Base-by-base conservation (phyloP, 2,329 filamentous ascomycete genomes). In the Scopulariopsis brevicaulis region DNA sequence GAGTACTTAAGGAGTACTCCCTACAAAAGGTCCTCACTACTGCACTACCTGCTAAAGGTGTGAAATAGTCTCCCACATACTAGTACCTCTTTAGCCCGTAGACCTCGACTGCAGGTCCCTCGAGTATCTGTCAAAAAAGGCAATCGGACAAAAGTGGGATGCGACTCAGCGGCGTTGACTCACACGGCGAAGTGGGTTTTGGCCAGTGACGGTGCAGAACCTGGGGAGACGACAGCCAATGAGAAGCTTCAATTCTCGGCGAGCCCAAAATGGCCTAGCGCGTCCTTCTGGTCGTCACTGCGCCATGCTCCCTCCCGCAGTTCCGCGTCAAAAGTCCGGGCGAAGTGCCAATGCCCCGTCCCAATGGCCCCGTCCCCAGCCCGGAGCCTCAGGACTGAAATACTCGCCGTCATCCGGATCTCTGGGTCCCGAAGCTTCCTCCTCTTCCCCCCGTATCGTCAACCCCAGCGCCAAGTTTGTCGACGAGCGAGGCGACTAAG, bases 311-410 rank as follows among this genome's bases (percentile, higher is more conserved):
- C 60, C 58, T 59, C 51, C 43, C 40, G 15, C 15, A 15, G 40
- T 22, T 50, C 5, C 46, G 46, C 12, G 4, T 14, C 37, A 14
- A 40, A 40, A 14, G 37, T 32, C 28, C 28, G 18, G 37, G 37
- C 4, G 12, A 5, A 40, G 12, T 40, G 37, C 4, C 37, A 40
- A 18, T 18, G 37, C 37, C 37, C 37, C 12, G 37, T 6, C 37
- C 34, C 43, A 48, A 48, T 48, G 18, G 14, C 43, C 15, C 20
- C 46, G 11, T 7, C 40, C 40, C n/a, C 34, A 35, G 37, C 14
- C 32, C 22, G 25, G 54, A 28, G 25, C 55, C 24, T 52, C 28
- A 25, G 50, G 37, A 65, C 62, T 70, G 68, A 71, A 71, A 70
- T 70, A 71, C 63, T 62, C 61, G 66, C 59, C 62, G 63, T 65